Percentiles rank a stretch among this genome's conserved stretches.
Conservation (phyloP, 1,139 yeast genomes). For the Tardiomyces digboiensis region DNA sequence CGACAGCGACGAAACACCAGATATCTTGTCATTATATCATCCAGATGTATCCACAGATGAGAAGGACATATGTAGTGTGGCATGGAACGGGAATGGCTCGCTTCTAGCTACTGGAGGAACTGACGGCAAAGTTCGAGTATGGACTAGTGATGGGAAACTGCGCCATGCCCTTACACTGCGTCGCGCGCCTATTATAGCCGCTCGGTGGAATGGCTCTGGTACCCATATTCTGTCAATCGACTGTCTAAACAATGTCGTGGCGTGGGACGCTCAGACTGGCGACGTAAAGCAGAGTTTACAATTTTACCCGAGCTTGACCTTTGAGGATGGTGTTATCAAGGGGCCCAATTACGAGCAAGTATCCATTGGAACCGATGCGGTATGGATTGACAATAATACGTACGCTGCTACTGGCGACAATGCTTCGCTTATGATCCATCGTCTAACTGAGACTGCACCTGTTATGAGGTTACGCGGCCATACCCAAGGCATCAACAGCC, state of each 20-base stretch:
- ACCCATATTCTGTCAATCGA: constrained; percentile 34
- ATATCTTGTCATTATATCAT: neutral
- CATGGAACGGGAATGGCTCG: constrained; percentile 22
- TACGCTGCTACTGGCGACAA: constrained; percentile 61
- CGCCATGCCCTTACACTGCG: constrained; percentile 50
- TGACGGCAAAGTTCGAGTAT: constrained; percentile 24
- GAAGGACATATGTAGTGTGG: constrained; percentile 6
- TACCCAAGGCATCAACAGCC: constrained; percentile 45
- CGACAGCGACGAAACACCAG: neutral
- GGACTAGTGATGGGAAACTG: constrained; percentile 30
- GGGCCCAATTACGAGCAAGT: neutral
- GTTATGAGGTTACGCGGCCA: constrained; percentile 66
- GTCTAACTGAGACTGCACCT: constrained; percentile 41
- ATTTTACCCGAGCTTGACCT: constrained; percentile 1
- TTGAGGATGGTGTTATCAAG: constrained; percentile 9
- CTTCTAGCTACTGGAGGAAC: constrained; percentile 23
- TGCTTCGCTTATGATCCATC: constrained; percentile 49
- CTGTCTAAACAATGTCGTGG: constrained; percentile 32
- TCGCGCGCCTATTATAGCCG: constrained; percentile 39
- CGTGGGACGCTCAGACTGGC: constrained; percentile 48
- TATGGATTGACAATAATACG: constrained; percentile 65
- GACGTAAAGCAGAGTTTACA: constrained; percentile 29
- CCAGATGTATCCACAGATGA: neutral
- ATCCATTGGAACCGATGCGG: constrained; percentile 39
- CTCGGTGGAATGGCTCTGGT: constrained; percentile 42